Evolutionary conservation across 805 yeast genomes (phyloP), one percentile per base, ranked within the genome.

Genomic region (Saccharomycopsis synnaedendra): DNA sequence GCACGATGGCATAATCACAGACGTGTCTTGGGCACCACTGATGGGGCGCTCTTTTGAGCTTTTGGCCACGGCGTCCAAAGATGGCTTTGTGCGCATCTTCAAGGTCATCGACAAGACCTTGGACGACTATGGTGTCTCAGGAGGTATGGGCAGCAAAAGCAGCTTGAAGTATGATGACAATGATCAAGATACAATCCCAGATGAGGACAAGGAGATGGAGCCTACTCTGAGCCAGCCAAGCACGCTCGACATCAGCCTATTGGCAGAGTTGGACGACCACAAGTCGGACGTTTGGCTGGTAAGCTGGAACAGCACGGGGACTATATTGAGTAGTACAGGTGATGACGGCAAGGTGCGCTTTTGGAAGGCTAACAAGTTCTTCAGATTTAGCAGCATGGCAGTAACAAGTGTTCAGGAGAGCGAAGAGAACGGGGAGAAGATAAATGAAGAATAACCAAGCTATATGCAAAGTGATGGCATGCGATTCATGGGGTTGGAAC

Each of bases 21-120:
- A 88, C 11, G 86, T 89, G 4, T 74, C 89, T 32, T 90, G 98
- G 98, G 97, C 97, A 0, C 96, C 97, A 3, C 78, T 94, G 0
- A 85, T 89, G 82, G 97, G 97, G 2, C 70, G 96, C 55, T 78
- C 82, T 54, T 85, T 78, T 61, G 95, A 90, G 57, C 67, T 89
- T 43, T 71, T 93, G 40, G 97, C 99, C 0, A 90, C 97, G 0
- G 97, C 94, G 4, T 88, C 96, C 61, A 88, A 88, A 61, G 99
- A 93, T 62, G 98, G 97, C 1, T 78, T 71, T 58, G 88, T 93
- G 7, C 75, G 97, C 46, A 81, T 93, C 3, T 90, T 82, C 70
- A 85, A 84, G 62, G 69, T 88, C 4, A 68, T 70, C 3, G 88
- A 81, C 51, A 55, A 59, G 33, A 32, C 41, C 10, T 30, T 45